A percentile compares a stretch with the other conserved stretches of the same genome.
phyloP scores from a whole-genome alignment of 1,139 yeast genomes.

The Torulaspora globosa region DNA sequence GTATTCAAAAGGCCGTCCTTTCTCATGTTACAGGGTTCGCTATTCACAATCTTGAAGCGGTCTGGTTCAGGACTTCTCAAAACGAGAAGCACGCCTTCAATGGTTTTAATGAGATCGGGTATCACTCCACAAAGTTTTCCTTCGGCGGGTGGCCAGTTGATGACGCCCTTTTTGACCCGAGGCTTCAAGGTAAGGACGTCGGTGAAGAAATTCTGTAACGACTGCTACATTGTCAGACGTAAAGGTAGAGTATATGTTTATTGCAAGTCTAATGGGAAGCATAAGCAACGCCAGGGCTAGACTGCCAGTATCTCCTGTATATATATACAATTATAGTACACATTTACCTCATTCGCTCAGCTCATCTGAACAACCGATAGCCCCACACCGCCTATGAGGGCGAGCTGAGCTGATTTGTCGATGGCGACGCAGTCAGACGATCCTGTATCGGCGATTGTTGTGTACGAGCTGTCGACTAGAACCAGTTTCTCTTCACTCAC shows the following conservation, averaged over 20 bases:
- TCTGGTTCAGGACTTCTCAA: constrained; percentile 6
- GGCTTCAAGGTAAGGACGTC: constrained; percentile 74
- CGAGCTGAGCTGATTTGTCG: constrained; percentile 34
- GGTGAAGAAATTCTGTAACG: constrained; percentile 86
- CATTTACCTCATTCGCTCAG: not conserved
- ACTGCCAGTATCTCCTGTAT: constrained; percentile 14
- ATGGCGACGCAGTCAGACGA: constrained; percentile 46
- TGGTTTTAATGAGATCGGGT: constrained; percentile 2
- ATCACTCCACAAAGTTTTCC: not conserved
- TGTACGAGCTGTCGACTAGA: constrained; percentile 49
- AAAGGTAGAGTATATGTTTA: constrained; percentile 91
- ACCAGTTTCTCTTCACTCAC: constrained; percentile 36
- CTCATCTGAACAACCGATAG: constrained; percentile 38
- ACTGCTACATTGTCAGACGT: constrained; percentile 88
- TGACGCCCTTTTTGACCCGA: constrained; percentile 38
- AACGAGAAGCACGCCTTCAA: constrained; percentile 6
- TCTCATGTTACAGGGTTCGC: constrained; percentile 15
- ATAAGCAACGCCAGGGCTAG: constrained; percentile 94
- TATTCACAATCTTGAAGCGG: constrained; percentile 11
- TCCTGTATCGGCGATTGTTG: constrained; percentile 90
- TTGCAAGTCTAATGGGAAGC: constrained; percentile 89
- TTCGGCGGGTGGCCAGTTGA: not conserved
- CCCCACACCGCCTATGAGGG: constrained; percentile 69
- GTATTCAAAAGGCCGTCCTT: not conserved
- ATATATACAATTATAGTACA: constrained; percentile 6